A percentile compares a stretch with the other conserved stretches of the same genome.
These are phyloP conservation scores for Cercospora brassicicola DNA, from an alignment of 2,329 filamentous ascomycete species.

Conservation along the genomic window DNA sequence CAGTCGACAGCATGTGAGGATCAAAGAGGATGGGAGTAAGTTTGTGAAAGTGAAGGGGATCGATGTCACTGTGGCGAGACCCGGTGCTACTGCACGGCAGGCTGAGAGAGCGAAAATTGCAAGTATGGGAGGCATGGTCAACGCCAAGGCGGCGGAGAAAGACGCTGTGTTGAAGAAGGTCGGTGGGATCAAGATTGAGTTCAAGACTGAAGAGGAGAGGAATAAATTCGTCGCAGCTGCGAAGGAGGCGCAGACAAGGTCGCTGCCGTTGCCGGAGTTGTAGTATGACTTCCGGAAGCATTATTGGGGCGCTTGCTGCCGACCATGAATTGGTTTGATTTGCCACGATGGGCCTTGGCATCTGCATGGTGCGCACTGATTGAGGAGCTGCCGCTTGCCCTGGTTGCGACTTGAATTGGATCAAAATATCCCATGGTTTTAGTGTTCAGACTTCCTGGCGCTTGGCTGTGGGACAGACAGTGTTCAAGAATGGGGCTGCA, in stretches of 20 bases:
- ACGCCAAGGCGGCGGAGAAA: slow-evolving; percentile 22
- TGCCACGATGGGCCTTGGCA: too few species aligned
- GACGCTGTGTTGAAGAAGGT: slow-evolving; percentile 38
- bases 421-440: too few species aligned
- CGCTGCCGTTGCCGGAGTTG: slow-evolving; percentile 43
- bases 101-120: slow-evolving; percentile 15
- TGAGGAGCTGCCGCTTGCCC: too few species aligned
- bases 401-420: too few species aligned
- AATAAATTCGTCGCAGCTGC: slow-evolving; percentile 43
- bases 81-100: slow-evolving; percentile 19
- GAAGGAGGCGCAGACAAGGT: slow-evolving; percentile 41
- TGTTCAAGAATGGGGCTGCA: too few species aligned
- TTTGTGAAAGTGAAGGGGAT: slow-evolving; percentile 48
- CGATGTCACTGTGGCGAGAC: slow-evolving; percentile 41
- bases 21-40: slow-evolving; percentile 44
- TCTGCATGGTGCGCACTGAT: too few species aligned
- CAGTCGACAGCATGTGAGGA: slow-evolving; percentile 39
- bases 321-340: background rate
- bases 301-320: slow-evolving; percentile 10
- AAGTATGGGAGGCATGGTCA: slow-evolving; percentile 34
- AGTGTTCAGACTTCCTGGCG: too few species aligned
- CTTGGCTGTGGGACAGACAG: too few species aligned
- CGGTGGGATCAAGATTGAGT: slow-evolving; percentile 47
- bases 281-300: slow-evolving; percentile 9
- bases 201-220: slow-evolving; percentile 46